phyloP scores from a whole-genome alignment of 2,329 filamentous ascomycete genomes.

The Claviceps maximensis region DNA sequence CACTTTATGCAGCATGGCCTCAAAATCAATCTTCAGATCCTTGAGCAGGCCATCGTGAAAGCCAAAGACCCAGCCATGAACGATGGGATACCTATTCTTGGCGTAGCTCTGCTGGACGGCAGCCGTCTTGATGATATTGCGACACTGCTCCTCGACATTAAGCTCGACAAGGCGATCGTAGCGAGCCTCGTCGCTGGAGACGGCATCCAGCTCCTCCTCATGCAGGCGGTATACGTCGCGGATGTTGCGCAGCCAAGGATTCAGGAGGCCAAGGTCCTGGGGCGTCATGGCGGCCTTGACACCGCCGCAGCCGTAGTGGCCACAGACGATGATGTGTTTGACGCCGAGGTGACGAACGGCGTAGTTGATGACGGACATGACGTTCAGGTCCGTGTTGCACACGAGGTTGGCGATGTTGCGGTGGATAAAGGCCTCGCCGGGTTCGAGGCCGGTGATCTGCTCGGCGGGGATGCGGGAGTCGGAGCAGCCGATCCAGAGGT shows the following conservation, averaged over 20 bases:
- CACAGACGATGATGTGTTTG: conserved; percentile 69
- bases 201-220: conserved; percentile 54
- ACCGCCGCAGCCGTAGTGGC: conserved; percentile 66
- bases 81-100: conserved; percentile 50
- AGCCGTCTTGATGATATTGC: conserved; percentile 67
- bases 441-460: conserved; percentile 66
- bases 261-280: conserved; percentile 55
- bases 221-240: conserved; percentile 61
- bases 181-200: conserved; percentile 44
- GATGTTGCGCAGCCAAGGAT: conserved; percentile 64
- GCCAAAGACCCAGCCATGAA: conserved; percentile 63
- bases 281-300: conserved; percentile 63
- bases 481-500: conserved; percentile 82
- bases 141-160: conserved; percentile 67
- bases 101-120: conserved; percentile 61
- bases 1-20: conserved; percentile 39
- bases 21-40: conserved; percentile 50
- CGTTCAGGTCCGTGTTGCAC: conserved; percentile 65
- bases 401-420: conserved; percentile 91
- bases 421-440: conserved; percentile 89
- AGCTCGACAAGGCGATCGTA: conserved; percentile 67
- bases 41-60: conserved; percentile 54
- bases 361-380: conserved; percentile 74
- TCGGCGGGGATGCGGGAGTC: conserved; percentile 89
- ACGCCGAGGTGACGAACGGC: conserved; percentile 69